phyloP scores from a whole-genome alignment of 139 green algal species.

The Chlorella sp. region DNA sequence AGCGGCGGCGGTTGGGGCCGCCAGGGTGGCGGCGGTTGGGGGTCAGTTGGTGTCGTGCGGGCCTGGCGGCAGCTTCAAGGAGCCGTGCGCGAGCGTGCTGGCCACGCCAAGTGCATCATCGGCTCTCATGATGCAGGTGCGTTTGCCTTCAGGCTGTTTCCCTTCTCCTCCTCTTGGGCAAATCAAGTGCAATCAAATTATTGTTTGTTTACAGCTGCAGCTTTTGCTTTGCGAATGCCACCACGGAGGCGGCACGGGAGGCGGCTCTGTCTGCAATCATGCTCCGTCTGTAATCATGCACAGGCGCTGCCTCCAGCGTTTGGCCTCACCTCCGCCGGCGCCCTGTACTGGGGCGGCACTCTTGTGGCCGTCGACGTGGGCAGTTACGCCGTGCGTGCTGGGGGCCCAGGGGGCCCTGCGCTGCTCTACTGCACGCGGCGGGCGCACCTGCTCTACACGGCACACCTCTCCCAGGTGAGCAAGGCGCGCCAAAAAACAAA shows the following conservation, averaged over 20 bases:
- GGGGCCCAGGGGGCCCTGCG: constrained; percentile 59
- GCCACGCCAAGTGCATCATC: no score
- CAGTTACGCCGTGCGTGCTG: constrained; percentile 46
- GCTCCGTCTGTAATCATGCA: no score
- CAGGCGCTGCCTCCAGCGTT: constrained; percentile 48
- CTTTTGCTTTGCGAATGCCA: no score
- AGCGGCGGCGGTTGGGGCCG: no score
- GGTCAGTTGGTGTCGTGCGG: not conserved
- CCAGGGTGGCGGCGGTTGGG: no score
- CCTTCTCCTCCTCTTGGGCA: no score
- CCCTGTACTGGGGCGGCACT: constrained; percentile 49
- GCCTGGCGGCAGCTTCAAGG: constrained; percentile 4
- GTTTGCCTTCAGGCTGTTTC: no score
- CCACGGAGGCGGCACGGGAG: no score
- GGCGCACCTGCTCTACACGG: constrained; percentile 44
- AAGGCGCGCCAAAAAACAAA: not conserved
- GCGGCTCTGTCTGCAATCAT: no score
- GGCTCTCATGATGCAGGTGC: no score
- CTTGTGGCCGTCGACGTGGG: constrained; percentile 49
- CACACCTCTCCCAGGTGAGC: constrained; percentile 23
- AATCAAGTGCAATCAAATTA: no score
- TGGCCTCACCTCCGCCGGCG: constrained; percentile 45
- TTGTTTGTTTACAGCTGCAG: no score
- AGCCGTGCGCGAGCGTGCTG: constrained; percentile 16
- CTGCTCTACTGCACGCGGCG: constrained; percentile 64